Conservation (phyloP, 1,284 basidiomycete genomes). For the Malassezia pachydermatis region DNA sequence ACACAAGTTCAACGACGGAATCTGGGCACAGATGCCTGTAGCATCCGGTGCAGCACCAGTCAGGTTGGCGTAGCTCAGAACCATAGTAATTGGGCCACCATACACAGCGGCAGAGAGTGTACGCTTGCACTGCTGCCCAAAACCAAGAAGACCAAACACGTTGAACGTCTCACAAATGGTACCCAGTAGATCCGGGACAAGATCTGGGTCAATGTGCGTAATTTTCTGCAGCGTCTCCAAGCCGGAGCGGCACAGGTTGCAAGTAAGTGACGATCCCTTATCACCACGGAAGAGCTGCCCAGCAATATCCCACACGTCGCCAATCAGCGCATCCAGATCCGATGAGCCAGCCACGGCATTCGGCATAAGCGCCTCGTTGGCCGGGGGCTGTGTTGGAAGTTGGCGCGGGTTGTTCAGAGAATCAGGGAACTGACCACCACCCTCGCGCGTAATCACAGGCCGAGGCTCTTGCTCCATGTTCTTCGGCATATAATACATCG, state of each 20-base stretch:
- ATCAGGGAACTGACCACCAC: slow-evolving; percentile 46
- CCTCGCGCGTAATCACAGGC: slow-evolving; percentile 29
- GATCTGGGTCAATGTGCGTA: slow-evolving; percentile 56
- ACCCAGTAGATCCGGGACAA: slow-evolving; percentile 57
- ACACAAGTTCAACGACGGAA: slow-evolving; percentile 20
- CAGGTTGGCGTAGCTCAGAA: slow-evolving; percentile 40
- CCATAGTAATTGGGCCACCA: slow-evolving; percentile 28
- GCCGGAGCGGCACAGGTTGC: slow-evolving; percentile 58
- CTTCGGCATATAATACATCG: slow-evolving; percentile 26
- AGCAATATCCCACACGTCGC: slow-evolving; percentile 31
- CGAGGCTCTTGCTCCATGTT: slow-evolving; percentile 31
- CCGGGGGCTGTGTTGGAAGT: slow-evolving; percentile 48
- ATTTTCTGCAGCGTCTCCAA: slow-evolving; percentile 61
- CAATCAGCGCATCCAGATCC: background rate
- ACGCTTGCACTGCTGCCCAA: slow-evolving; percentile 55
- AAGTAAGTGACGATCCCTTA: slow-evolving; percentile 50
- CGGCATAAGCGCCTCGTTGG: background rate
- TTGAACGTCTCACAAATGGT: slow-evolving; percentile 57
- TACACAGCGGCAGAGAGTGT: slow-evolving; percentile 47
- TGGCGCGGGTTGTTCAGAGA: slow-evolving; percentile 59
- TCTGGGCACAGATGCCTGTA: slow-evolving; percentile 35
- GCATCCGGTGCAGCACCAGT: slow-evolving; percentile 30
- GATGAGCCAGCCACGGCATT: background rate
- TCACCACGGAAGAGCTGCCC: slow-evolving; percentile 50
- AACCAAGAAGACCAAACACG: background rate